phyloP scores from a whole-genome alignment of 768 basidiomycete genomes.

The Ramaria sp. region DNA sequence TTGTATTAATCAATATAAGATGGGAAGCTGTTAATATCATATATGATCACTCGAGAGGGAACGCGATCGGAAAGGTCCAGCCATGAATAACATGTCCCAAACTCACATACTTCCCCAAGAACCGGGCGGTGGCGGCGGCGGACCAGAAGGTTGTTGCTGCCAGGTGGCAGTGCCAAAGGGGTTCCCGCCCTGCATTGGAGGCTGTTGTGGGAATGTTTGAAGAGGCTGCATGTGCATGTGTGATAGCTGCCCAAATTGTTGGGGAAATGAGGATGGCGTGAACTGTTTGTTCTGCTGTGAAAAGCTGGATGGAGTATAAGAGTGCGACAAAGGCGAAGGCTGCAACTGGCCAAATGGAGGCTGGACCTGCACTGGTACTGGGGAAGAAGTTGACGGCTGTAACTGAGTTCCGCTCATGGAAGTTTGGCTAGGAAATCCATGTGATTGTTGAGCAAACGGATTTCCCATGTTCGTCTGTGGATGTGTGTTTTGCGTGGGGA shows the following conservation, averaged over 20 bases:
- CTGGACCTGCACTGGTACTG: background rate
- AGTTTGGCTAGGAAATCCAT: background rate
- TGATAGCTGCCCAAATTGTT: background rate
- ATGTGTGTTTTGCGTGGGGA: background rate
- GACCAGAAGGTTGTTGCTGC: background rate
- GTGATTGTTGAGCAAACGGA: background rate
- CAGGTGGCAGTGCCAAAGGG: background rate
- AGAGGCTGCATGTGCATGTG: background rate
- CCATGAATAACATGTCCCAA: background rate
- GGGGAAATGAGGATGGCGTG: background rate
- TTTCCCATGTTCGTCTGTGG: background rate
- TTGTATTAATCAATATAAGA: too few species aligned
- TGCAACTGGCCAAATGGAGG: background rate
- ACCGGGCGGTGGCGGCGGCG: background rate
- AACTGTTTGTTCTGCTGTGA: slow-evolving; percentile 3
- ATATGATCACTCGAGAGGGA: background rate
- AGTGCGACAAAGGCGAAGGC: background rate
- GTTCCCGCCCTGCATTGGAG: background rate
- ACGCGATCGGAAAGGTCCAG: too few species aligned
- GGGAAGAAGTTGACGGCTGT: background rate
- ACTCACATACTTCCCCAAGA: background rate
- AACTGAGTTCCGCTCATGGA: background rate
- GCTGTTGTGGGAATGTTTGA: background rate
- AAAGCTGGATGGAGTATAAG: background rate
- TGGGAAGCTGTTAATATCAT: background rate